phyloP scores from a whole-genome alignment of 2,329 filamentous ascomycete genomes.

The Nigrospora osmanthi region DNA sequence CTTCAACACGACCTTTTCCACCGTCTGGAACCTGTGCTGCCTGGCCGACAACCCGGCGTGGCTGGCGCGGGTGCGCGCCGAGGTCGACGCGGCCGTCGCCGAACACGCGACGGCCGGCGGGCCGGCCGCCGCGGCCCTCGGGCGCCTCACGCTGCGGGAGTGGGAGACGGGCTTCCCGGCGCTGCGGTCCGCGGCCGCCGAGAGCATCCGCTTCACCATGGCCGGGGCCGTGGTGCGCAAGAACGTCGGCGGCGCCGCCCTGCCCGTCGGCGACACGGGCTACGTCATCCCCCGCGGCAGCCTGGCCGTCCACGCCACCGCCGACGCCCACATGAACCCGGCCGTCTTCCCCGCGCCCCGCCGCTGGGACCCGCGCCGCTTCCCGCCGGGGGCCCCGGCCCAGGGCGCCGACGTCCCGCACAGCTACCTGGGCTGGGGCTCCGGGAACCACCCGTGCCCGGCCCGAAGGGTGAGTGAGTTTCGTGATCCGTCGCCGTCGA shows the following conservation, averaged over 20 bases:
- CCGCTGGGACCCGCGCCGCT: slow-evolving; percentile 1
- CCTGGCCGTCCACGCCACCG: slow-evolving; percentile 1
- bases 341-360: background rate
- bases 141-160: background rate
- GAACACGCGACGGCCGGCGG: background rate
- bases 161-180: slow-evolving; percentile 1
- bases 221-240: slow-evolving; percentile 2
- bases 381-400: background rate
- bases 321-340: slow-evolving; percentile 1
- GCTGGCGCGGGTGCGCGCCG: background rate
- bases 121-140: background rate
- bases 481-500: no score
- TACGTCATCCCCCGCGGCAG: background rate
- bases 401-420: background rate
- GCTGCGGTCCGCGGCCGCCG: background rate
- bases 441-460: slow-evolving; percentile 1
- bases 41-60: background rate
- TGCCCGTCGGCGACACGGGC: background rate
- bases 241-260: background rate
- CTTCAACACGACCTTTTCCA: slow-evolving; percentile 3
- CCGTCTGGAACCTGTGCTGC: slow-evolving; percentile 1
- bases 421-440: slow-evolving; percentile 2
- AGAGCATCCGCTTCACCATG: slow-evolving; percentile 4
- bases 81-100: background rate
- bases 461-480: background rate